Conservation (phyloP, 208 protist genomes). For the Acanthamoeba lugdunensis region DNA sequence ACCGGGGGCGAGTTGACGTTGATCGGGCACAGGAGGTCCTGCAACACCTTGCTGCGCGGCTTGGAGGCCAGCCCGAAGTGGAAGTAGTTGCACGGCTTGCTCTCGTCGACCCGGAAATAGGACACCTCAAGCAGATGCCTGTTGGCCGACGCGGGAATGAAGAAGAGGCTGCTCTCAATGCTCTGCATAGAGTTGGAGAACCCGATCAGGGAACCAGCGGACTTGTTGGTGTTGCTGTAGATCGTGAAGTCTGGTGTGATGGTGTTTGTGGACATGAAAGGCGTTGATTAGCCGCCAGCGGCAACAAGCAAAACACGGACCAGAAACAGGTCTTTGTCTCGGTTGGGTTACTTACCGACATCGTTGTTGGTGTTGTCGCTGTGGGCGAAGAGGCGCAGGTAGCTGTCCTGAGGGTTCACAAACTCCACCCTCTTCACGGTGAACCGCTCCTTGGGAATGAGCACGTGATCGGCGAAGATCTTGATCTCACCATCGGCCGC, state of each 20-base stretch:
- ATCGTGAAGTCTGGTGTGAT: constrained; percentile 18
- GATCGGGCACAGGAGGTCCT: constrained; percentile 70
- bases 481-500: background rate
- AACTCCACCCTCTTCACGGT: background rate
- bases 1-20: constrained; percentile 4
- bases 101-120: constrained; percentile 35
- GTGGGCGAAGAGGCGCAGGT: constrained; percentile 63
- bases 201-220: background rate
- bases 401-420: constrained; percentile 54
- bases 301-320: no score
- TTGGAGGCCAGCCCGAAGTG: constrained; percentile 42
- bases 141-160: background rate
- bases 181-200: constrained; percentile 43
- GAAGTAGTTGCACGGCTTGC: constrained; percentile 58
- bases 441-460: constrained; percentile 45
- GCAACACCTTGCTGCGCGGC: constrained; percentile 9
- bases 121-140: constrained; percentile 10
- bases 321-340: no score
- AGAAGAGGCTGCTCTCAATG: constrained; percentile 70
- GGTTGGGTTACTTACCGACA: background rate
- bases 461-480: constrained; percentile 10
- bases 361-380: constrained; percentile 46
- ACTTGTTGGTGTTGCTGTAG: constrained; percentile 60
- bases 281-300: no score
- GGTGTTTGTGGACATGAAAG: background rate